Evolutionary conservation across 2,329 filamentous ascomycete genomes (phyloP).

Genomic region (Karstenula rhodostoma): DNA sequence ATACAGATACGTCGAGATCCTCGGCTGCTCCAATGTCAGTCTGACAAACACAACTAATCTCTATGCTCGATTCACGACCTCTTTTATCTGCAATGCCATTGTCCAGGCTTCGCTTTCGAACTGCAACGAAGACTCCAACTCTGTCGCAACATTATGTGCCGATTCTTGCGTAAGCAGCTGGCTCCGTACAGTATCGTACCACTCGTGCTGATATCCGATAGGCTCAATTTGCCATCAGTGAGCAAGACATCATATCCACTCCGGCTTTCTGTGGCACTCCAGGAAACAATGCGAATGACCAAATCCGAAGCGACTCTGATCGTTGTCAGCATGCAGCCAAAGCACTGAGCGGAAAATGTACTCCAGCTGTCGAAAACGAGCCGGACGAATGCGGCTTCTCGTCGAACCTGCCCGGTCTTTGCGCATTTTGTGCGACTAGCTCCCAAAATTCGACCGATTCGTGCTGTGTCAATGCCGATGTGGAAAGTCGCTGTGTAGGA

Average conservation of each 20-base stretch:
- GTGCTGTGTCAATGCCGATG: constrained; percentile 85
- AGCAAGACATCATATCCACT: constrained; percentile 83
- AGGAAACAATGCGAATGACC: constrained; percentile 69
- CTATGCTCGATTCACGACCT: constrained; percentile 93
- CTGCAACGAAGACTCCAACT: constrained; percentile 69
- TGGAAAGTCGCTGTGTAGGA: constrained; percentile 74
- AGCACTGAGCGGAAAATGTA: constrained; percentile 77
- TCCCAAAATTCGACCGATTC: constrained; percentile 93
- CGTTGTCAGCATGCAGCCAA: constrained; percentile 85
- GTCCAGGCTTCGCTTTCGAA: constrained; percentile 82
- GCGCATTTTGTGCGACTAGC: constrained; percentile 83
- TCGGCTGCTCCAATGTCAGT: constrained; percentile 82
- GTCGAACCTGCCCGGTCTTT: constrained; percentile 76
- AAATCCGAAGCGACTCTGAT: constrained; percentile 92
- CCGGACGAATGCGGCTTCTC: constrained; percentile 85
- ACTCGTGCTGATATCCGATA: constrained; percentile 49
- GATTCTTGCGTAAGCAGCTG: constrained; percentile 76
- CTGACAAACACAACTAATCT: constrained; percentile 79
- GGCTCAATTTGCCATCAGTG: constrained; percentile 86
- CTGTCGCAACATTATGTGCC: constrained; percentile 80
- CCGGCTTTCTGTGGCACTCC: constrained; percentile 74
- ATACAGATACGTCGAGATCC: constrained; percentile 77
- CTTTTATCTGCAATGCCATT: constrained; percentile 90
- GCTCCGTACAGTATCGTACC: constrained; percentile 17
- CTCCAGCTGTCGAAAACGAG: constrained; percentile 81